A percentile compares a stretch with the other conserved stretches of the same genome.
Evolutionary conservation across 2,329 filamentous ascomycete species (phyloP).

Genomic region (Aspergillus sp.): DNA sequence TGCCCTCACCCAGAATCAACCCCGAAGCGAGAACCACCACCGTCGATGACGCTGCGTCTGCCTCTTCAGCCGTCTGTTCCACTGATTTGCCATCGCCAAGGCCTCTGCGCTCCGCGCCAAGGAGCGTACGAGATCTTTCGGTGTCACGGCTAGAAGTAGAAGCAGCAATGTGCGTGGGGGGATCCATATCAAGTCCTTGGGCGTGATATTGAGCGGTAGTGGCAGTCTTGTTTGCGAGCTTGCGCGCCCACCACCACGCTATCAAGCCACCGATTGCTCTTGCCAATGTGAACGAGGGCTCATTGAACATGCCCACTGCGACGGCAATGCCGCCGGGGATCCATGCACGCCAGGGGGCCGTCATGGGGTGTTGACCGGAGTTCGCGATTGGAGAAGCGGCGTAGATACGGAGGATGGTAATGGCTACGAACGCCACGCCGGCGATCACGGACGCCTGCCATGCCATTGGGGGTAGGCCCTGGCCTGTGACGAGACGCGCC

Average conservation of each 20-base stretch:
- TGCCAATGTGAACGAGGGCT: constrained; percentile 88
- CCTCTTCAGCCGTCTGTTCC: constrained; percentile 39
- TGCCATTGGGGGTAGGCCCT: constrained; percentile 77
- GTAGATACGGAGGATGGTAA: constrained; percentile 63
- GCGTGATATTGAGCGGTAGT: neutral
- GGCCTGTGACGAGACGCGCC: constrained; percentile 80
- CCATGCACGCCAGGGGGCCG: constrained; percentile 57
- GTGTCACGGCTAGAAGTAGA: neutral
- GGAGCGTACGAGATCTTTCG: neutral
- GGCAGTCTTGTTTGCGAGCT: constrained; percentile 22
- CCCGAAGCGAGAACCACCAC: constrained; percentile 86
- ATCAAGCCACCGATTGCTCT: constrained; percentile 70
- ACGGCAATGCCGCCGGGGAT: constrained; percentile 93
- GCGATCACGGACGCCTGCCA: constrained; percentile 68
- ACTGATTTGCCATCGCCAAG: constrained; percentile 1
- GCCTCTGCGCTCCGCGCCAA: neutral
- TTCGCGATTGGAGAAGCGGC: constrained; percentile 29
- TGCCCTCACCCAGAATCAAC: constrained; percentile 83
- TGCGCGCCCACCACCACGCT: constrained; percentile 67
- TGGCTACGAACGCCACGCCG: constrained; percentile 62
- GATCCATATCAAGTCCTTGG: neutral
- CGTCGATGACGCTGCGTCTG: constrained; percentile 44
- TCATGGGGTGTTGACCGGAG: constrained; percentile 28
- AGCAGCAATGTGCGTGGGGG: neutral
- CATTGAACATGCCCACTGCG: constrained; percentile 96